Evolutionary conservation across 2,329 filamentous ascomycete species (phyloP), one percentile per base, ranked within the genome.

Genomic region (Exophiala viscosa): DNA sequence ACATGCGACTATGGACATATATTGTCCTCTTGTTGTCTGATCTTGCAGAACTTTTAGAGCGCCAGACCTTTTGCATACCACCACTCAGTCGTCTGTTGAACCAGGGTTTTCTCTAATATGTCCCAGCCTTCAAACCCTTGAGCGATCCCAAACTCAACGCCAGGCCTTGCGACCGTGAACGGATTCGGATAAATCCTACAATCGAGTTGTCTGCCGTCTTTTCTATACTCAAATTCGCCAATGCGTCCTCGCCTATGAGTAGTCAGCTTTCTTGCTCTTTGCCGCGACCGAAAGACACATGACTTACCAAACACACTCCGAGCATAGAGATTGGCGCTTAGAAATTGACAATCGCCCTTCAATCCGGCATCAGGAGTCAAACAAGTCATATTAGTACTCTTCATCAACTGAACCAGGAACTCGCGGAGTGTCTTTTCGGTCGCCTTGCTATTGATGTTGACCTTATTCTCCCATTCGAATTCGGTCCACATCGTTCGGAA

Each of bases 401-500:
- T 90, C 93, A 97, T 97, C 55, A 99, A 77, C 69, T 95, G 87
- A 63, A 89, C 86, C 60, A 99, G 76, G 82, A 99, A 99, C 15
- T 95, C 90, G 45, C 92, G 84, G 56, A 99, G 78, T 23, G 83
- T 87, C 77, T 92, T 95, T 62, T 89, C 90, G 11, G 59, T 60
- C 34, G 41, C 42, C 79, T 96, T 97, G 60, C 89, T 95, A 74
- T 96, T 96, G 76, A 99, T 97, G 76, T 99, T 99, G 72, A 99
- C 92, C 82, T 99, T 99, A 77, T 99, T 99, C 79, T 99, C 93
- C 93, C 93, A 99, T 70, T 99, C 93, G 62, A 99, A 99, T 69
- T 99, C 93, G 34, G 93, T 99, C 93, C 93, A 99, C 93, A 99
- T 99, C n/a, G 90, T 95, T 55, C 93, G 84, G 85, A 99, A 99